phyloP scores from a whole-genome alignment of 106 monocot species.

The Allium cepa region DNA sequence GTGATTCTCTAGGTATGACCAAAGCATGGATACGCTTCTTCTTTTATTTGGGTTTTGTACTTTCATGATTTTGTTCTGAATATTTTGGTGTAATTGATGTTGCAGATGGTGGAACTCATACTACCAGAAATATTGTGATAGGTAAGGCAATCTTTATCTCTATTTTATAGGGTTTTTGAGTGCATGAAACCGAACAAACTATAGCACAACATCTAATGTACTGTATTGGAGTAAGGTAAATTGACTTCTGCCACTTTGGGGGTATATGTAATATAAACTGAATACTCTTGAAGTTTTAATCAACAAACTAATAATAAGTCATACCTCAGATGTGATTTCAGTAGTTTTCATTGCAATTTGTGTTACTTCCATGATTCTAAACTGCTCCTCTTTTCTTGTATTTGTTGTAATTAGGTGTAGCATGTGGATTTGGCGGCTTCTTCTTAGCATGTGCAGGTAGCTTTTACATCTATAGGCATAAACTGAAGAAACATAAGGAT shows the following conservation, averaged over 20 bases:
- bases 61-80: background rate
- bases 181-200: too few relatives aligned
- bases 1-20: background rate
- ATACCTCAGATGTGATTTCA: background rate
- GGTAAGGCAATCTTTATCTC: background rate
- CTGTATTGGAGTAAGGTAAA: too few relatives aligned
- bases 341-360: background rate
- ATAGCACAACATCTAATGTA: too few relatives aligned
- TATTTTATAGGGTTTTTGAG: background rate
- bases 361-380: too few relatives aligned
- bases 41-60: background rate
- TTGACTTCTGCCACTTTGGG: background rate
- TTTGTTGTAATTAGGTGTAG: slow-evolving; percentile 8
- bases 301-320: background rate
- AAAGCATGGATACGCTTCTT: background rate
- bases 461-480: slow-evolving; percentile 9
- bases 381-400: background rate
- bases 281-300: background rate
- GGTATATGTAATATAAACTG: background rate
- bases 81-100: background rate
- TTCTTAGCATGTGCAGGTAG: slow-evolving; percentile 7
- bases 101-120: background rate
- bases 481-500: background rate
- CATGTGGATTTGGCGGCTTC: slow-evolving; percentile 8
- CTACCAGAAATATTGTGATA: background rate